Evolutionary conservation across 139 green algal species (phyloP).

Genomic region (Chlorella sp.): DNA sequence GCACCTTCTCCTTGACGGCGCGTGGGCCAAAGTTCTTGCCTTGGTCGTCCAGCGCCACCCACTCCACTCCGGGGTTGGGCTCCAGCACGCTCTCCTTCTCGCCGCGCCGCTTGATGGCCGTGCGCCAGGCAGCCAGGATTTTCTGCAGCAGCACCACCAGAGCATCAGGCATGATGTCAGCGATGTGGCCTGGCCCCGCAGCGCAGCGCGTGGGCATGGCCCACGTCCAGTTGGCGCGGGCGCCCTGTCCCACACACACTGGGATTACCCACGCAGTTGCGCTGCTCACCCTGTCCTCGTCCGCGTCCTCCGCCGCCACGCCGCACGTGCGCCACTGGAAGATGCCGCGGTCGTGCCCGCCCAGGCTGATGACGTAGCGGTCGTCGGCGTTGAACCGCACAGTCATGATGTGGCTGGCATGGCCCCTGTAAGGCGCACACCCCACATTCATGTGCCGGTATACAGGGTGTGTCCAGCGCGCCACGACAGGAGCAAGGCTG

Average conservation of each 20-base stretch:
- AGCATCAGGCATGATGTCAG: not conserved
- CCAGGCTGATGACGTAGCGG: constrained; percentile 25
- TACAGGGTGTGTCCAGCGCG: too few relatives aligned
- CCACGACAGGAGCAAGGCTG: too few relatives aligned
- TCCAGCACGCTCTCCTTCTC: not conserved
- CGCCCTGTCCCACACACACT: too few relatives aligned
- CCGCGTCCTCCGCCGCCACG: constrained; percentile 22
- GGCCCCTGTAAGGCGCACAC: constrained; percentile 1
- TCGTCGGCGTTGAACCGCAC: constrained; percentile 27
- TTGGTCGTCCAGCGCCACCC: constrained; percentile 2
- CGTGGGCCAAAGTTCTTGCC: constrained; percentile 15
- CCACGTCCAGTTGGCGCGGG: too few relatives aligned
- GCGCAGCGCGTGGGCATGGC: too few relatives aligned
- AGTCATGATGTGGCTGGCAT: constrained; percentile 33
- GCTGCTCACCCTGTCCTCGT: constrained; percentile 16
- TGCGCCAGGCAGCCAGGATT: constrained; percentile 3
- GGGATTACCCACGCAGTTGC: too few relatives aligned
- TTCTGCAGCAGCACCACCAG: not conserved
- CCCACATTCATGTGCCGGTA: too few relatives aligned
- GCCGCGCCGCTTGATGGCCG: constrained; percentile 2
- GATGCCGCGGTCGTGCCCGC: constrained; percentile 40
- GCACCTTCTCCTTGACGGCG: not conserved
- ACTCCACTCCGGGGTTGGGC: constrained; percentile 15
- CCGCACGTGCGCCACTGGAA: constrained; percentile 38
- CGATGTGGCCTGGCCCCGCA: not conserved